phyloP scores from a whole-genome alignment of 78 protist species.

The Dictyostelium purpureum region DNA sequence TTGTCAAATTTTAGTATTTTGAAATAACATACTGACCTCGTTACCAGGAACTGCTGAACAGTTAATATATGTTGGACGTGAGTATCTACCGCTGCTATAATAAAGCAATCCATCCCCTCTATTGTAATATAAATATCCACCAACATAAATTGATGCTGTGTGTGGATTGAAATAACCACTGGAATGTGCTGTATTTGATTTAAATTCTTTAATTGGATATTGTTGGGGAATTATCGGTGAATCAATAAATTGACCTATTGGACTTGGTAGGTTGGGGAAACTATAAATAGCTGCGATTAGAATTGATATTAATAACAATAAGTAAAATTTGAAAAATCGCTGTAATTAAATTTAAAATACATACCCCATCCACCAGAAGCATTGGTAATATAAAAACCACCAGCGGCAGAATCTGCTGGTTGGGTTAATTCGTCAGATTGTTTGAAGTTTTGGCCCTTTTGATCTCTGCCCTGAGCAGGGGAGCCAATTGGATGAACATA shows the following conservation, averaged over 20 bases:
- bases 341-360: no score
- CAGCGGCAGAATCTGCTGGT: slow-evolving; percentile 76
- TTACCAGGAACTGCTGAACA: neutral
- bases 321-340: no score
- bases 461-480: slow-evolving; percentile 62
- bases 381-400: slow-evolving; percentile 87
- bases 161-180: slow-evolving; percentile 69
- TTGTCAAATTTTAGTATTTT: slow-evolving; percentile 13
- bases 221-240: slow-evolving; percentile 12
- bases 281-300: no score
- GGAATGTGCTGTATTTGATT: slow-evolving; percentile 82
- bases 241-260: slow-evolving; percentile 21
- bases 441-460: slow-evolving; percentile 52
- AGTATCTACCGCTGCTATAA: slow-evolving; percentile 26
- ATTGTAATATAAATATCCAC: slow-evolving; percentile 66
- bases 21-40: slow-evolving; percentile 29
- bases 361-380: no score
- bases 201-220: slow-evolving; percentile 58
- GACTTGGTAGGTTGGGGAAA: slow-evolving; percentile 67
- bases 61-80: neutral
- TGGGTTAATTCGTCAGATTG: slow-evolving; percentile 24
- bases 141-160: slow-evolving; percentile 5
- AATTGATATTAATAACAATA: no score
- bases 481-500: slow-evolving; percentile 76
- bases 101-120: neutral